Evolutionary conservation across 148 eudicot genomes (phyloP).

Genomic region (Persicaria maculosa): DNA sequence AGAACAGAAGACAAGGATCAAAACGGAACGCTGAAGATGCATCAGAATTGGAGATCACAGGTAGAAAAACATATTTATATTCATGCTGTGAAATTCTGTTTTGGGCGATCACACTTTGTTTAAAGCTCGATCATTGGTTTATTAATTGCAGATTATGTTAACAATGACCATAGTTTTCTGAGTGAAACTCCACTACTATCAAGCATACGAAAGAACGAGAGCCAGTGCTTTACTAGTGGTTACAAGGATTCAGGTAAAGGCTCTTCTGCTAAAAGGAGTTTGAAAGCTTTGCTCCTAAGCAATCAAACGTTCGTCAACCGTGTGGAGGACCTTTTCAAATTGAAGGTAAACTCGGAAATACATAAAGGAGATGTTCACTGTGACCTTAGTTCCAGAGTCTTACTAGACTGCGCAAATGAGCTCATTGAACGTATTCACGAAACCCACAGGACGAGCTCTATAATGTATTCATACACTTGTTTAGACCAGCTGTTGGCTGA

Average conservation of each 20-base stretch:
- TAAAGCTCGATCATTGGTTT: background rate
- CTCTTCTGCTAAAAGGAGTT: background rate
- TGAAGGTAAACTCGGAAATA: conserved; percentile 17
- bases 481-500: conserved; percentile 37
- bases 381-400: conserved; percentile 20
- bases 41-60: conserved; percentile 28
- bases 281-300: conserved; percentile 32
- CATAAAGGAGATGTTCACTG: background rate
- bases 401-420: conserved; percentile 59
- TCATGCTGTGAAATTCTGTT: too few species aligned
- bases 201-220: background rate
- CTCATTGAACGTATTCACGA: conserved; percentile 31
- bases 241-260: background rate
- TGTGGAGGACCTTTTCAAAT: conserved; percentile 37
- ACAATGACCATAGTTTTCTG: conserved; percentile 8
- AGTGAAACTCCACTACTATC: background rate
- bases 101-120: background rate
- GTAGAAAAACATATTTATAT: conserved; percentile 19
- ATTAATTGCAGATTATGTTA: conserved; percentile 26
- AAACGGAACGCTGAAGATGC: conserved; percentile 13
- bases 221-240: background rate
- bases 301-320: conserved; percentile 31
- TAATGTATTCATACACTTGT: conserved; percentile 13
- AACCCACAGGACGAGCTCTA: conserved; percentile 14
- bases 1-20: background rate